Evolutionary conservation across 495 filamentous ascomycete species (phyloP).

Genomic region (Penicillium crystallinum): DNA sequence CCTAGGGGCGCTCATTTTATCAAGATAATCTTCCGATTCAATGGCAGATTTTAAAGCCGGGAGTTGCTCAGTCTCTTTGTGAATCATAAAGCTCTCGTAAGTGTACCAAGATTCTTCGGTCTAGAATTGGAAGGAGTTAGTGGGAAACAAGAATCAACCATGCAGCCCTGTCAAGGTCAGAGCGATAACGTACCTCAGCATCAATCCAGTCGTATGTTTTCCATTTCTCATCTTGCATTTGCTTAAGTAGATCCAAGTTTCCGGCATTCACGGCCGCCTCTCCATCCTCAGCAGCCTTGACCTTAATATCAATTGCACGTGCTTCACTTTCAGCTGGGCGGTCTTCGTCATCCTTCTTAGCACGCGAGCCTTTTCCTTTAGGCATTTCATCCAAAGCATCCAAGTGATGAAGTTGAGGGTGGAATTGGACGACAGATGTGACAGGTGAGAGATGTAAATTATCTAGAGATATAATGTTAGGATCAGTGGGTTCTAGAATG

Average conservation of each 20-base stretch:
- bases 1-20: constrained; percentile 59
- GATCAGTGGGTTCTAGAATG: background rate
- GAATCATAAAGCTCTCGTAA: constrained; percentile 57
- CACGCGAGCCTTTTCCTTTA: constrained; percentile 27
- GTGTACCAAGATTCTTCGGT: constrained; percentile 56
- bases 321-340: constrained; percentile 47
- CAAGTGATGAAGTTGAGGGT: constrained; percentile 69
- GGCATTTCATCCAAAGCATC: constrained; percentile 58
- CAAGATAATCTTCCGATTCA: constrained; percentile 55
- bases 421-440: constrained; percentile 64
- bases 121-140: constrained; percentile 28
- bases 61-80: constrained; percentile 44
- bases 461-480: constrained; percentile 35
- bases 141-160: background rate
- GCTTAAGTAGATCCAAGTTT: constrained; percentile 51
- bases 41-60: constrained; percentile 50
- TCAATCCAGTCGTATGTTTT: constrained; percentile 59
- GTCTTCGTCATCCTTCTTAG: constrained; percentile 44
- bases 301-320: constrained; percentile 60
- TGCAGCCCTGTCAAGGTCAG: background rate
- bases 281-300: constrained; percentile 57
- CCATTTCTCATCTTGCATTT: constrained; percentile 67
- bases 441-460: constrained; percentile 66
- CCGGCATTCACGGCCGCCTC: constrained; percentile 44
- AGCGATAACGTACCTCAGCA: constrained; percentile 49